phyloP scores from a whole-genome alignment of 371 early-diverging fungal species.

The Smittium mucronatum region DNA sequence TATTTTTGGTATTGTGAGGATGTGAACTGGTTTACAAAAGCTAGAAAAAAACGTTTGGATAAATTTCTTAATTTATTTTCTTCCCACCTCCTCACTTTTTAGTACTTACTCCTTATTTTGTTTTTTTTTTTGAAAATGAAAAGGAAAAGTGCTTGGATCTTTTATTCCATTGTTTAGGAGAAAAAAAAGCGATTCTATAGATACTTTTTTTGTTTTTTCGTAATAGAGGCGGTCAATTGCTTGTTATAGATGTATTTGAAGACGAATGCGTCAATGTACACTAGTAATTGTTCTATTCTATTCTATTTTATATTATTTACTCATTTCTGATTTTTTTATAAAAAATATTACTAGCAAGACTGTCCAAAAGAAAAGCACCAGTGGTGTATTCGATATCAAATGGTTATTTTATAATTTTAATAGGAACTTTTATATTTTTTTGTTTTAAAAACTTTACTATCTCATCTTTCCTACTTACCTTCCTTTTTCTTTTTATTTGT shows the following conservation, averaged over 20 bases:
- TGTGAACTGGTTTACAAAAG: no score
- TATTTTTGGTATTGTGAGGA: background rate
- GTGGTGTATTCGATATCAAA: constrained; percentile 28
- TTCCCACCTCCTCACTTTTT: no score
- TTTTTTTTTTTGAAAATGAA: no score
- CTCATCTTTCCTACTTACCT: background rate
- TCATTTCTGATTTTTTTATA: background rate
- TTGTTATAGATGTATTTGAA: background rate
- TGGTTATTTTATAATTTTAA: constrained; percentile 13
- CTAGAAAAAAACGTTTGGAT: no score
- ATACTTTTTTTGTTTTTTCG: no score
- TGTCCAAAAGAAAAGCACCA: constrained; percentile 22
- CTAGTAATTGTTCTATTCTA: background rate
- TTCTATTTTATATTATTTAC: background rate
- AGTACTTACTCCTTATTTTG: no score
- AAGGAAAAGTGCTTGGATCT: no score
- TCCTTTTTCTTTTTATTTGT: background rate
- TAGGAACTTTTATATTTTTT: constrained; percentile 14
- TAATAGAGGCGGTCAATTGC: background rate
- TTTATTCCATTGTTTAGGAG: background rate
- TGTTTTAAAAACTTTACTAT: background rate
- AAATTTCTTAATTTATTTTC: no score
- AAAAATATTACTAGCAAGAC: constrained; percentile 7
- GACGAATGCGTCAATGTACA: background rate
- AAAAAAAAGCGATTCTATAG: background rate